Conservation (phyloP, 352 stramenopile genomes). For the Pythium scleroteichum region DNA sequence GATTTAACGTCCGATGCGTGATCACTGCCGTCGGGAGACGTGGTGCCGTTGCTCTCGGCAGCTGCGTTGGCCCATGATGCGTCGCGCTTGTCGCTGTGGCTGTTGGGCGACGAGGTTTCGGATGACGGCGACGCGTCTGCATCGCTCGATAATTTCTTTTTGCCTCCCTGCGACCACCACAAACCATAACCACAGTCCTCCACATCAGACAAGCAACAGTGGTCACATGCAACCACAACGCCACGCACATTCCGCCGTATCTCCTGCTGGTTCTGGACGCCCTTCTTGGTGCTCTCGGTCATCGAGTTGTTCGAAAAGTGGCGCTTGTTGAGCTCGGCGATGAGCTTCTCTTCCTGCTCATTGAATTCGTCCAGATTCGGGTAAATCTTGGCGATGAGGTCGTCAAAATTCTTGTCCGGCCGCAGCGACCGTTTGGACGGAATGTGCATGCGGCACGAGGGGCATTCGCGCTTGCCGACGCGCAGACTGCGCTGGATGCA, state of each 20-base stretch:
- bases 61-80: slow-evolving; percentile 4
- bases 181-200: background rate
- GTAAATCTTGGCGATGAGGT: slow-evolving; percentile 85
- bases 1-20: slow-evolving; percentile 22
- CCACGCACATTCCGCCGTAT: slow-evolving; percentile 51
- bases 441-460: slow-evolving; percentile 89
- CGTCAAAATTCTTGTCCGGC: slow-evolving; percentile 84
- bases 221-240: background rate
- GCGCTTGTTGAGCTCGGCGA: slow-evolving; percentile 72
- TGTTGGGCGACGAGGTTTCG: slow-evolving; percentile 9
- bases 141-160: slow-evolving; percentile 32
- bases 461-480: slow-evolving; percentile 86
- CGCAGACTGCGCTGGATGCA: slow-evolving; percentile 90
- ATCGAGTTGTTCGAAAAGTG: slow-evolving; percentile 81
- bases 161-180: slow-evolving; percentile 19
- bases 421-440: slow-evolving; percentile 84
- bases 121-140: slow-evolving; percentile 28
- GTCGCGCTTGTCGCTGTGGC: slow-evolving; percentile 34
- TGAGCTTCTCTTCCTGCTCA: slow-evolving; percentile 77
- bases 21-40: background rate
- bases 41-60: background rate
- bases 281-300: slow-evolving; percentile 73
- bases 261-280: slow-evolving; percentile 66
- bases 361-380: slow-evolving; percentile 82
- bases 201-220: background rate